Evolutionary conservation across 2,329 filamentous ascomycete species (phyloP).

Genomic region (Botrytis pseudocinerea): DNA sequence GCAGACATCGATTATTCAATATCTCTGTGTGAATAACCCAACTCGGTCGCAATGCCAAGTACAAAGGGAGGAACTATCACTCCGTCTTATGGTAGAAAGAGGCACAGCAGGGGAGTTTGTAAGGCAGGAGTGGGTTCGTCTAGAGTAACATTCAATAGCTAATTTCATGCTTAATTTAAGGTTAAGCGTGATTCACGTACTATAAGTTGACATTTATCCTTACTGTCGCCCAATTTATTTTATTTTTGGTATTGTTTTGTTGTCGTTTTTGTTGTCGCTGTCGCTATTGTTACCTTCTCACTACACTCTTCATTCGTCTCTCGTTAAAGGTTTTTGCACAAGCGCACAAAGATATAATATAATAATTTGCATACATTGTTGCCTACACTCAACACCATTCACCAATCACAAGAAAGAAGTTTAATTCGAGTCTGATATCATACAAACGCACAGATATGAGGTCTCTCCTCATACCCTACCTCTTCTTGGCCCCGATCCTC

Average conservation of each 20-base stretch:
- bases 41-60: background rate
- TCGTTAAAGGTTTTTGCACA: background rate
- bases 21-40: background rate
- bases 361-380: background rate
- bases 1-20: background rate
- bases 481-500: background rate
- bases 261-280: background rate
- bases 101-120: background rate
- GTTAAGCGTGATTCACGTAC: background rate
- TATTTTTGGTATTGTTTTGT: background rate
- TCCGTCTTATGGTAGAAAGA: background rate
- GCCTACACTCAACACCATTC: background rate
- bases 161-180: constrained; percentile 3
- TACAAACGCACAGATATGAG: background rate
- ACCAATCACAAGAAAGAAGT: background rate
- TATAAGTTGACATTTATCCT: background rate
- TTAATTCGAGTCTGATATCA: background rate
- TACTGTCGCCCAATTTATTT: background rate
- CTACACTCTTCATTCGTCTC: background rate
- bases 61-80: background rate
- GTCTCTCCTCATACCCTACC: background rate
- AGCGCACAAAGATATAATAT: background rate
- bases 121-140: background rate
- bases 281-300: background rate
- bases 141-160: background rate